A percentile compares a stretch with the other conserved stretches of the same genome.
Evolutionary conservation across 495 filamentous ascomycete species (phyloP).

Genomic region (Usnea hakonensis): DNA sequence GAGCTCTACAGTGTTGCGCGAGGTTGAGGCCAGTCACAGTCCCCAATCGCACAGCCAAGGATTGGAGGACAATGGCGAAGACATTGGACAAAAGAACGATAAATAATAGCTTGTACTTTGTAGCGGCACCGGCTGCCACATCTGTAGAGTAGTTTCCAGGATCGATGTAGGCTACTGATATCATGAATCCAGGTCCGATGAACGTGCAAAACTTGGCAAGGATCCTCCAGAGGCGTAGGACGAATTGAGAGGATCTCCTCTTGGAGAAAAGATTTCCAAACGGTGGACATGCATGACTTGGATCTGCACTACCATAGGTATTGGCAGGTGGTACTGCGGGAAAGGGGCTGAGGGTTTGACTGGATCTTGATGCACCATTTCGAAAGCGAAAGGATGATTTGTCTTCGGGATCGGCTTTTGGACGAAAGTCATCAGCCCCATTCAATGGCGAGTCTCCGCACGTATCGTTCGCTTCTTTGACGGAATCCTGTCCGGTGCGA

Average conservation of each 20-base stretch:
- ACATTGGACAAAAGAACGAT: constrained; percentile 76
- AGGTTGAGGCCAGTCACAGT: constrained; percentile 79
- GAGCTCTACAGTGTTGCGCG: constrained; percentile 67
- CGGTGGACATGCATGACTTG: background rate
- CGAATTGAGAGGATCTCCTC: constrained; percentile 6
- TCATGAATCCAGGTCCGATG: constrained; percentile 79
- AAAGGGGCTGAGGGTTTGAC: background rate
- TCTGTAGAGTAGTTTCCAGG: constrained; percentile 84
- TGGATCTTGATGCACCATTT: background rate
- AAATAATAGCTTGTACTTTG: constrained; percentile 63
- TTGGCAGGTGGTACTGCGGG: background rate
- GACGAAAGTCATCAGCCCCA: background rate
- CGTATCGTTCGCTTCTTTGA: constrained; percentile 11
- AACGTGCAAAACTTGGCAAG: constrained; percentile 65
- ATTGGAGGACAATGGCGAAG: constrained; percentile 77
- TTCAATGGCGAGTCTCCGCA: background rate
- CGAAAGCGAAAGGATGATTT: background rate
- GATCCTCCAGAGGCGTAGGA: constrained; percentile 28
- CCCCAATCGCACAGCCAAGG: constrained; percentile 74
- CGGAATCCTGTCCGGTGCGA: constrained; percentile 20
- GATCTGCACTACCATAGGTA: background rate
- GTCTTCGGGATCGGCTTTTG: background rate
- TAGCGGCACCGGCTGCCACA: constrained; percentile 62
- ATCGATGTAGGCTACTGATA: constrained; percentile 74
- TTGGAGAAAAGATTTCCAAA: background rate